Conservation (phyloP, 169 alveolate genomes). For the Theileria orientalis region DNA sequence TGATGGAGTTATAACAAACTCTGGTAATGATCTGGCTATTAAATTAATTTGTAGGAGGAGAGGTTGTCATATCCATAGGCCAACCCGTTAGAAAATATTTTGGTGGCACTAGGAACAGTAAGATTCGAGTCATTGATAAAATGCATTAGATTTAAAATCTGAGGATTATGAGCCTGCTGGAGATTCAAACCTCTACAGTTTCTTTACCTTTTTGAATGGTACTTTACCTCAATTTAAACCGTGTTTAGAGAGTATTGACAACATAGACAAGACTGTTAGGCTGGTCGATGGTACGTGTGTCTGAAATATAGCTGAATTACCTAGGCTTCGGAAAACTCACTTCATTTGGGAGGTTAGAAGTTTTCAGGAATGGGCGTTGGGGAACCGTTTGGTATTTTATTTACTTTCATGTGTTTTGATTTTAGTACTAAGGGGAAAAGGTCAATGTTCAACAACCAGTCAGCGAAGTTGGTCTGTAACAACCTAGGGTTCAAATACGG, state of each 20-base stretch:
- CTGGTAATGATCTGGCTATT: constrained; percentile 37
- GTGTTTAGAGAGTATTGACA: constrained; percentile 79
- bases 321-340: constrained; percentile 75
- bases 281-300: constrained; percentile 82
- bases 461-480: constrained; percentile 83
- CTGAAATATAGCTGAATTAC: neutral
- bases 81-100: constrained; percentile 72
- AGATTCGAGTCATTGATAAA: neutral
- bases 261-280: constrained; percentile 80
- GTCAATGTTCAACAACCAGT: constrained; percentile 69
- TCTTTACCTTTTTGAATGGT: constrained; percentile 49
- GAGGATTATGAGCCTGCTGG: constrained; percentile 62
- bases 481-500: constrained; percentile 83
- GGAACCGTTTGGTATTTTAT: constrained; percentile 71
- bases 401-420: neutral
- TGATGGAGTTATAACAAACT: constrained; percentile 83
- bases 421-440: constrained; percentile 70
- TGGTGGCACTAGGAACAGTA: constrained; percentile 28
- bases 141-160: constrained; percentile 27
- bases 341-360: constrained; percentile 82
- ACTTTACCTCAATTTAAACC: neutral
- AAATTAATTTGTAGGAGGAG: constrained; percentile 74
- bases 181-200: constrained; percentile 47
- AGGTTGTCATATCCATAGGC: constrained; percentile 77
- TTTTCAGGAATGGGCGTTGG: constrained; percentile 70